Evolutionary conservation across 441 rosid genomes (phyloP).

Genomic region (Viola pubescens): DNA sequence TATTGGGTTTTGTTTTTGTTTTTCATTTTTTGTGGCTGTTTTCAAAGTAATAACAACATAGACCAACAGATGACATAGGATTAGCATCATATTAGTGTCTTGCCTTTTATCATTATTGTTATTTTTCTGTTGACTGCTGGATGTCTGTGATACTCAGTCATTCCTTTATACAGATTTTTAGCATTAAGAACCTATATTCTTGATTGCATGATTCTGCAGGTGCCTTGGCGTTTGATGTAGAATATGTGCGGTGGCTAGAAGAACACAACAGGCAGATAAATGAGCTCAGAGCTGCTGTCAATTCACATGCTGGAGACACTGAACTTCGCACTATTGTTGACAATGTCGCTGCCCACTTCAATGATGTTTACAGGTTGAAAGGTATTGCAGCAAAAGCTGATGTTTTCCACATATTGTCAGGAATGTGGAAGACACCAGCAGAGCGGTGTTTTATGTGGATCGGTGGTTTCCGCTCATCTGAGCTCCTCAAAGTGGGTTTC

Average conservation of each 20-base stretch:
- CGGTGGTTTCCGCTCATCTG: conserved; percentile 89
- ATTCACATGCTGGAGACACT: conserved; percentile 75
- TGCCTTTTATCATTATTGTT: too few relatives aligned
- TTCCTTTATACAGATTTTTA: not conserved
- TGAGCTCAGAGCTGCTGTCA: conserved; percentile 79
- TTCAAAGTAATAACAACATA: too few relatives aligned
- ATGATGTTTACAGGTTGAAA: conserved; percentile 72
- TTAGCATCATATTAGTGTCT: too few relatives aligned
- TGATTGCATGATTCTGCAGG: conserved; percentile 32
- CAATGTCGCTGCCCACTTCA: conserved; percentile 48
- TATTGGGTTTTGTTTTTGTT: too few relatives aligned
- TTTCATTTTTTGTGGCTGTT: too few relatives aligned
- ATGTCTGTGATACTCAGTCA: too few relatives aligned
- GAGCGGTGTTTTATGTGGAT: conserved; percentile 93
- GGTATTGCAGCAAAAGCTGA: conserved; percentile 78
- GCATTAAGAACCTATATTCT: not conserved
- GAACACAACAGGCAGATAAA: conserved; percentile 61
- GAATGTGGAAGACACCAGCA: conserved; percentile 97
- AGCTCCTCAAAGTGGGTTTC: conserved; percentile 62
- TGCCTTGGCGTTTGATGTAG: conserved; percentile 83
- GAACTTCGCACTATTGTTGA: conserved; percentile 75
- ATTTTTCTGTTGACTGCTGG: too few relatives aligned
- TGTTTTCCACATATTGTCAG: conserved; percentile 84
- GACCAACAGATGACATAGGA: too few relatives aligned
- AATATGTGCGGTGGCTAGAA: conserved; percentile 79